Evolutionary conservation across 345 rosid genomes (phyloP), one percentile per base, ranked within the genome.

Genomic region (Brassica rapa): DNA sequence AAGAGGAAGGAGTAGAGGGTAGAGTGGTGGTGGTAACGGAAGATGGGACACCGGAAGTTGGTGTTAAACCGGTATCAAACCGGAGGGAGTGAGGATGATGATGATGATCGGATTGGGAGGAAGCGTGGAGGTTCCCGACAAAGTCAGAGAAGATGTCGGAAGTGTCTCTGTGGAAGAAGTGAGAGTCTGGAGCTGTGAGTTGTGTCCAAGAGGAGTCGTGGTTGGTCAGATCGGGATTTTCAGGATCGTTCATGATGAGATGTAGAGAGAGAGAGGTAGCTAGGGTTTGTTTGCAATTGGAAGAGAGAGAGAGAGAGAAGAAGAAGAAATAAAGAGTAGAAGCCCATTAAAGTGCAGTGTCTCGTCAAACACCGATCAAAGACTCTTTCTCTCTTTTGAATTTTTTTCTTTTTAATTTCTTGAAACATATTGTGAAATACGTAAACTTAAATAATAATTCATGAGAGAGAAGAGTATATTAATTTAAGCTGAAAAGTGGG

Each of bases 101-200:
- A 21, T 59, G 53, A 21, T 59, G 71, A 25, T 53, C 35, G 46
- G 70, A n/a, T n/a, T n/a, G 7, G 71, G 72, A 19, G 70, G 72
- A 8, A 6, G 76, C 35, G 1, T 85, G 85, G 56, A 87, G 80
- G 77, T 85, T 87, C 97, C 98, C 90, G 0, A 81, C 88, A 76
- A 91, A 88, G 49, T 91, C 94, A 41, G 84, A 73, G 79, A 91
- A 88, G 62, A 90, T 85, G 37, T 21, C 63, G 68, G 82, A 83
- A 72, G 87, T 89, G 46, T 84, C 81, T 62, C 74, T 71, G 19
- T 83, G 80, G 65, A 93, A 87, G 77, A 91, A 84, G 86, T 84
- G 90, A 9, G 93, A 78, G 75, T 84, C 86, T 65, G 81, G 35
- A 4, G 71, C 77, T 0, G 74, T 81, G 68, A 84, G 86, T 8